Conservation (phyloP, 768 basidiomycete species). For the Pulveroboletus sp. region DNA sequence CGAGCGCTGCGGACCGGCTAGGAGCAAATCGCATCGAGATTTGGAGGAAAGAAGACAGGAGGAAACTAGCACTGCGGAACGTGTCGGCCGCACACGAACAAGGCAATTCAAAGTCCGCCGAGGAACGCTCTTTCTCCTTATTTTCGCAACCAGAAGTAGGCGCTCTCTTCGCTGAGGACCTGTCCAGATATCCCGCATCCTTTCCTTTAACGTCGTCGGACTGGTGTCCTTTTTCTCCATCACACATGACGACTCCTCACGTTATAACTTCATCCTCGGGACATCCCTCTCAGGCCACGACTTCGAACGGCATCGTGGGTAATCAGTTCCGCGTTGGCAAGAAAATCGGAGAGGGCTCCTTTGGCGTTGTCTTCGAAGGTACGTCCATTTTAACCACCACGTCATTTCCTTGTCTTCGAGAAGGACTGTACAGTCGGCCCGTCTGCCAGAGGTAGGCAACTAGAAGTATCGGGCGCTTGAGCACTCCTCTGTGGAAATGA, state of each 20-base stretch:
- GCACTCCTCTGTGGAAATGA: slow-evolving; percentile 1
- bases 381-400: slow-evolving; percentile 19
- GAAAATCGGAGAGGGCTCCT: slow-evolving; percentile 99
- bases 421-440: background rate
- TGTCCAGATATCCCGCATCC: slow-evolving; percentile 17
- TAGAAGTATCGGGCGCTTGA: slow-evolving; percentile 12
- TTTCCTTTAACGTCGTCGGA: slow-evolving; percentile 26
- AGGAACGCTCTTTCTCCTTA: slow-evolving; percentile 22
- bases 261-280: slow-evolving; percentile 76
- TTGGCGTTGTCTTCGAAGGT: slow-evolving; percentile 98
- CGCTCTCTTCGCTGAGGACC: slow-evolving; percentile 23
- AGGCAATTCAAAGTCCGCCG: slow-evolving; percentile 33
- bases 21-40: slow-evolving; percentile 3
- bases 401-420: background rate
- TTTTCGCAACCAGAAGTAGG: slow-evolving; percentile 24
- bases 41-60: too few species aligned
- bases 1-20: background rate
- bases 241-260: slow-evolving; percentile 73
- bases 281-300: slow-evolving; percentile 60
- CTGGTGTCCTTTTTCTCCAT: slow-evolving; percentile 23
- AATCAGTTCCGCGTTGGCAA: slow-evolving; percentile 87
- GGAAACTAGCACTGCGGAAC: slow-evolving; percentile 16
- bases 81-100: slow-evolving; percentile 24
- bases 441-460: slow-evolving; percentile 1
- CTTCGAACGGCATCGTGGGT: slow-evolving; percentile 71